phyloP scores from a whole-genome alignment of 768 basidiomycete genomes.

The Leccinellum albellum region DNA sequence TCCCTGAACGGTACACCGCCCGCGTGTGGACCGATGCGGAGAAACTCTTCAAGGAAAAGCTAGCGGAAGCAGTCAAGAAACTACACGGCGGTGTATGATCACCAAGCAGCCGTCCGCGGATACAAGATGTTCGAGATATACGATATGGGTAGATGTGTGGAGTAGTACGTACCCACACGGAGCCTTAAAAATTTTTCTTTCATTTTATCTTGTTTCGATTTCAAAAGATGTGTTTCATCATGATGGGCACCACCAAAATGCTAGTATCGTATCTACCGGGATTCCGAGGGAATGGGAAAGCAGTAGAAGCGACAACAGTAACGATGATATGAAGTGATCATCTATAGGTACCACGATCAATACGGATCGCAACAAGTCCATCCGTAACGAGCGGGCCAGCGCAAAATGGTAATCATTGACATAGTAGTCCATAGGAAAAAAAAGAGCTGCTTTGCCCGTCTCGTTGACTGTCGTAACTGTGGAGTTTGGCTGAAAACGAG shows the following conservation, averaged over 20 bases:
- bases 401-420: not conserved
- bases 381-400: not conserved
- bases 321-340: not conserved
- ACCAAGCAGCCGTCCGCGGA: not conserved
- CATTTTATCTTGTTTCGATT: not conserved
- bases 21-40: conserved; percentile 90
- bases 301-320: not conserved
- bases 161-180: not conserved
- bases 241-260: not conserved
- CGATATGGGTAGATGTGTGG: not conserved
- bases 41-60: conserved; percentile 69
- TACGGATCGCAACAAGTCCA: not conserved
- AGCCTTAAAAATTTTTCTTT: not conserved
- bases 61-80: conserved; percentile 44
- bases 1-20: conserved; percentile 61
- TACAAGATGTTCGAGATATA: not conserved
- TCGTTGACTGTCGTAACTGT: not conserved
- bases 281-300: not conserved
- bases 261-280: not conserved
- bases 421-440: not conserved
- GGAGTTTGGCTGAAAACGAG: not conserved
- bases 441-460: too few relatives aligned
- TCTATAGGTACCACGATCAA: not conserved
- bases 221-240: not conserved
- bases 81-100: conserved; percentile 1